Percentiles rank a stretch among this genome's conserved stretches.
Conservation (phyloP, 164 flowering plant species). For the Umbilicus rupestris region DNA sequence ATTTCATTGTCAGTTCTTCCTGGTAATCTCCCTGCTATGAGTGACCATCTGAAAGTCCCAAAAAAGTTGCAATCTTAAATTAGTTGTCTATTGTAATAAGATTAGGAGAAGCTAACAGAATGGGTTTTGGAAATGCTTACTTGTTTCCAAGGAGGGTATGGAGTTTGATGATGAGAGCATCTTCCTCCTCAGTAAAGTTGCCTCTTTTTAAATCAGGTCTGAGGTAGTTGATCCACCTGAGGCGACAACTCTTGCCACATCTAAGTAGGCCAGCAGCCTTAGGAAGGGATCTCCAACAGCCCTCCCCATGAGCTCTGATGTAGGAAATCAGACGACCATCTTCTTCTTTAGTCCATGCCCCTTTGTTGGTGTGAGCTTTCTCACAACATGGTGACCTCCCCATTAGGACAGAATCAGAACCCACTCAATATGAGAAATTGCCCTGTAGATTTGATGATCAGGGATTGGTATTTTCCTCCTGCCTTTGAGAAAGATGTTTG, state of each 20-base stretch:
- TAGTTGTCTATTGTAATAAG: too few relatives aligned
- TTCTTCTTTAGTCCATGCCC: conserved; percentile 99
- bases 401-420: conserved; percentile 13
- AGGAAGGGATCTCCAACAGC: conserved; percentile 98
- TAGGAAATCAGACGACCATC: conserved; percentile 84
- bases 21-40: conserved; percentile 73
- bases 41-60: conserved; percentile 30
- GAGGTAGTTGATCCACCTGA: conserved; percentile 93
- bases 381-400: conserved; percentile 99
- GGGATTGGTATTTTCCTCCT: background rate
- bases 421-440: background rate
- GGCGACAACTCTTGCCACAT: conserved; percentile 90
- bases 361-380: conserved; percentile 98
- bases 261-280: conserved; percentile 95
- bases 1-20: conserved; percentile 89
- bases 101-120: too few relatives aligned
- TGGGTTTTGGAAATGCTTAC: too few relatives aligned
- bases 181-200: conserved; percentile 90
- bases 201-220: conserved; percentile 95
- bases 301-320: conserved; percentile 90
- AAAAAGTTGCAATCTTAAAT: background rate
- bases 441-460: background rate
- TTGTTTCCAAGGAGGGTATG: conserved; percentile 95
- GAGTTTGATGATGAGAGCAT: conserved; percentile 85
- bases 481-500: background rate